Percentiles rank a stretch among this genome's conserved stretches.
Evolutionary conservation across 2,329 filamentous ascomycete genomes (phyloP).

Genomic region (Trichophyton mentagrophytes): DNA sequence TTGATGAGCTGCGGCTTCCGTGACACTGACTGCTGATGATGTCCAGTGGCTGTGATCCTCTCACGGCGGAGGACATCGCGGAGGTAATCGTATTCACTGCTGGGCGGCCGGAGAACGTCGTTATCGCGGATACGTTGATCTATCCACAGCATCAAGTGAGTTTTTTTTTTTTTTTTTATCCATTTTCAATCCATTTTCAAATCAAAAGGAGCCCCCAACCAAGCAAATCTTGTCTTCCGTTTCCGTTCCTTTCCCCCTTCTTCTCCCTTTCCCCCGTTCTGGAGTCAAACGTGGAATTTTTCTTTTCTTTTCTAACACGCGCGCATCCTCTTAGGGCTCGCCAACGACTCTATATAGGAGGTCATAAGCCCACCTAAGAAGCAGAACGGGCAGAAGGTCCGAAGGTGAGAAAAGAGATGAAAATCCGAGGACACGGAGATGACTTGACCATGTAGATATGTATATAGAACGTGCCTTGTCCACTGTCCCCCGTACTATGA

Average conservation of each 20-base stretch:
- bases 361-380: background rate
- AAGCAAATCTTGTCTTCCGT: background rate
- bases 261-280: background rate
- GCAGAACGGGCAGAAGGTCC: background rate
- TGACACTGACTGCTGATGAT: background rate
- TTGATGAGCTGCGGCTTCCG: background rate
- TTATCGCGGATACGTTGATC: constrained; percentile 73
- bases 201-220: background rate
- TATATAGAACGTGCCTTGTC: background rate
- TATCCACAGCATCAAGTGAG: constrained; percentile 82
- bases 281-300: too few relatives aligned
- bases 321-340: constrained; percentile 4
- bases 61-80: constrained; percentile 82
- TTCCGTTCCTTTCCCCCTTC: background rate
- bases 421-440: background rate
- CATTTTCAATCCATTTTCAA: too few relatives aligned
- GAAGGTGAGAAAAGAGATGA: background rate
- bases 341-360: constrained; percentile 7
- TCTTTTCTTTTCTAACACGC: background rate
- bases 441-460: background rate
- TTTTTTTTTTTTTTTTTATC: constrained; percentile 4
- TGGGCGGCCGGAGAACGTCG: constrained; percentile 75
- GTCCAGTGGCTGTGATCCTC: constrained; percentile 57
- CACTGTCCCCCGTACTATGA: background rate
- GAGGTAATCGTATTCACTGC: constrained; percentile 81